phyloP scores from a whole-genome alignment of 176 grass and related monocot species.

The barley (Hordeum vulgare) region DNA sequence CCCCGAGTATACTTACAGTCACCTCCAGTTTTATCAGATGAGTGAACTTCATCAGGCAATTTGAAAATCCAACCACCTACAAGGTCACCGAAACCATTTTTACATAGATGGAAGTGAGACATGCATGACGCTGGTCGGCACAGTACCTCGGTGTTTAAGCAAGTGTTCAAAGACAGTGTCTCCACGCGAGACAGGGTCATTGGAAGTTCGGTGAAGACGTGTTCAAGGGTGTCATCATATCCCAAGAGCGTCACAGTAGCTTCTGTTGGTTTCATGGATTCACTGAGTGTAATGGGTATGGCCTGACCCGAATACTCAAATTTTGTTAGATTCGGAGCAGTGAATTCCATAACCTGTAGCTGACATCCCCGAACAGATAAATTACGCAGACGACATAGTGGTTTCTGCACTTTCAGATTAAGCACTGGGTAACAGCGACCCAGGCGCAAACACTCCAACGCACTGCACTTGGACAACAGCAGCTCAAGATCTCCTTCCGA shows the following conservation, averaged over 20 bases:
- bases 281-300: slow-evolving; percentile 12
- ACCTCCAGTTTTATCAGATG: slow-evolving; percentile 10
- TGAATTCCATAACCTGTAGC: neutral
- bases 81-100: neutral
- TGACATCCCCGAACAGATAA: neutral
- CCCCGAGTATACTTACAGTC: neutral
- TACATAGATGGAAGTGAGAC: neutral
- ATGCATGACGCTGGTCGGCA: neutral
- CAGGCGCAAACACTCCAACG: neutral
- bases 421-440: neutral
- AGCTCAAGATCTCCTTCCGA: neutral
- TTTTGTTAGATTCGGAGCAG: neutral
- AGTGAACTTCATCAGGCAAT: neutral
- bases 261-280: neutral
- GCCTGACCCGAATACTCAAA: neutral
- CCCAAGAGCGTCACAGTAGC: neutral
- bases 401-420: slow-evolving; percentile 2
- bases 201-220: slow-evolving; percentile 15
- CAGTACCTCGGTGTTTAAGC: neutral
- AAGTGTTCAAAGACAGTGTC: neutral
- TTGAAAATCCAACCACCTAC: neutral
- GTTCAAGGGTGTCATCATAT: neutral
- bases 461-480: neutral
- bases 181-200: neutral
- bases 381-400: neutral